phyloP scores from a whole-genome alignment of 2,329 filamentous ascomycete species.

The Cercospora sp. region DNA sequence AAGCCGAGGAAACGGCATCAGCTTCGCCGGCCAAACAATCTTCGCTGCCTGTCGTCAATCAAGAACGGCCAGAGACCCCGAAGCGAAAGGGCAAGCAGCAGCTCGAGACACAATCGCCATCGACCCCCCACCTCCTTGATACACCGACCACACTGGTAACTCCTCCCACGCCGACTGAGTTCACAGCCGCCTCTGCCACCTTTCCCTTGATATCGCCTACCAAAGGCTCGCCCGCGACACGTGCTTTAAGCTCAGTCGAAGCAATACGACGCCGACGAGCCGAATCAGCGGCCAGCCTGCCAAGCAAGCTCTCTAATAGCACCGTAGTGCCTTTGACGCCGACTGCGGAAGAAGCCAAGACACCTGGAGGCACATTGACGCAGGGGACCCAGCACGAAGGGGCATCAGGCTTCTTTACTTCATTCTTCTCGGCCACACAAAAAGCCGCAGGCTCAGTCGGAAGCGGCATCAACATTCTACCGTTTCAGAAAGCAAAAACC shows the following conservation, averaged over 20 bases:
- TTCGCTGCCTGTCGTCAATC: slow-evolving; percentile 10
- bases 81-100: slow-evolving; percentile 23
- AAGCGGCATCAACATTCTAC: slow-evolving; percentile 65
- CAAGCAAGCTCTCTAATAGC: slow-evolving; percentile 84
- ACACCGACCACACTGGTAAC: slow-evolving; percentile 62
- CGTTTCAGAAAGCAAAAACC: slow-evolving; percentile 52
- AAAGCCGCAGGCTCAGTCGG: slow-evolving; percentile 79
- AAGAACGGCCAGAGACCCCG: slow-evolving; percentile 30
- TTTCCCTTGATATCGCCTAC: slow-evolving; percentile 30
- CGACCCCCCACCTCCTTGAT: slow-evolving; percentile 45
- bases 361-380: slow-evolving; percentile 56
- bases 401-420: slow-evolving; percentile 79
- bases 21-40: slow-evolving; percentile 3
- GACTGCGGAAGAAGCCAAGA: slow-evolving; percentile 68
- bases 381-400: slow-evolving; percentile 42
- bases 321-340: slow-evolving; percentile 73
- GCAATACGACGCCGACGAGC: slow-evolving; percentile 38
- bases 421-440: slow-evolving; percentile 88
- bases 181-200: slow-evolving; percentile 24
- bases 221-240: slow-evolving; percentile 47
- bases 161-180: slow-evolving; percentile 62
- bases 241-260: slow-evolving; percentile 34
- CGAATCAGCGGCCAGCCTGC: slow-evolving; percentile 44
- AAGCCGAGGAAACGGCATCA: background rate
- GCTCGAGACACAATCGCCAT: slow-evolving; percentile 40